Evolutionary conservation across 805 yeast genomes (phyloP).

Genomic region (Saturnispora serradocipensis): DNA sequence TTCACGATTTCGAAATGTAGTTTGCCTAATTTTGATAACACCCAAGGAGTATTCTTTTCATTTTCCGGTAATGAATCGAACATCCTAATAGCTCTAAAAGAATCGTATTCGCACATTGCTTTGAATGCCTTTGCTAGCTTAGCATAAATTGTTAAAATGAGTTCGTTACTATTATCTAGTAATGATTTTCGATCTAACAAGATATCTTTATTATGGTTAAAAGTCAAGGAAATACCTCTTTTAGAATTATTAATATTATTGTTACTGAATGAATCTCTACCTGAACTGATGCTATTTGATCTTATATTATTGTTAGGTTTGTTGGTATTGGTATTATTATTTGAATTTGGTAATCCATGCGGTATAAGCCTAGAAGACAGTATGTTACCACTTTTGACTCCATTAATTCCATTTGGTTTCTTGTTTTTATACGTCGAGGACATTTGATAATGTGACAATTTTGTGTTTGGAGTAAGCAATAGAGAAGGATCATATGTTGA

Average conservation of each 20-base stretch:
- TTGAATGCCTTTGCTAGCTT: slow-evolving; percentile 53
- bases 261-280: not conserved
- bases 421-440: not conserved
- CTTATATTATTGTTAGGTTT: not conserved
- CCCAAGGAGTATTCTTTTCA: slow-evolving; percentile 75
- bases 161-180: not conserved
- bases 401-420: not conserved
- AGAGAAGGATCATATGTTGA: slow-evolving; percentile 1
- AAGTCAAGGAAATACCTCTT: slow-evolving; percentile 5
- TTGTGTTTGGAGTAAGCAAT: slow-evolving; percentile 3
- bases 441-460: not conserved
- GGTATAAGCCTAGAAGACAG: slow-evolving; percentile 2
- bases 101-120: slow-evolving; percentile 58
- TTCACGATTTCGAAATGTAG: slow-evolving; percentile 81
- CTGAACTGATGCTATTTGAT: not conserved
- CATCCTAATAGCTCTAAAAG: slow-evolving; percentile 67
- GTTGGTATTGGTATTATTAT: slow-evolving; percentile 7
- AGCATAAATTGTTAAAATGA: slow-evolving; percentile 37
- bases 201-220: not conserved
- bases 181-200: not conserved
- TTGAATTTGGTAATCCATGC: not conserved
- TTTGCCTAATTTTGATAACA: slow-evolving; percentile 68
- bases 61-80: slow-evolving; percentile 54
- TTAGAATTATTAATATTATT: slow-evolving; percentile 8
- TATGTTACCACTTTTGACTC: not conserved